Conservation (phyloP, 345 rosid genomes). For the Salix purpurea region DNA sequence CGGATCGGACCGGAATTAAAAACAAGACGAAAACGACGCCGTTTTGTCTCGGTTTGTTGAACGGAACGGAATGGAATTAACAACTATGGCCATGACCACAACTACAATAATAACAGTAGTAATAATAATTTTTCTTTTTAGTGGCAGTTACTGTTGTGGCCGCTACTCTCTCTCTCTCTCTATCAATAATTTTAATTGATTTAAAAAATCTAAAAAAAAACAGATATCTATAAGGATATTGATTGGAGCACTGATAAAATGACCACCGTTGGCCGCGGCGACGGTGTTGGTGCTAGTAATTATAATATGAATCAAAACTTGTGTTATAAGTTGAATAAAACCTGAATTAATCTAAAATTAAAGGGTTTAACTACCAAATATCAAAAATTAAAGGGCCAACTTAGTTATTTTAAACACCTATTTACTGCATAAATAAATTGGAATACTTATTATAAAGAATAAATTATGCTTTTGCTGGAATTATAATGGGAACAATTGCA, state of each 20-base stretch:
- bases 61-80: too few relatives aligned
- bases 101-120: neutral
- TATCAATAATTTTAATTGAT: too few relatives aligned
- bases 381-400: too few relatives aligned
- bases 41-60: too few relatives aligned
- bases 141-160: neutral
- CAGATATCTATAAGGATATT: conserved; percentile 15
- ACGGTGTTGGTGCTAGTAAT: conserved; percentile 35
- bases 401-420: too few relatives aligned
- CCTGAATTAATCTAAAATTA: too few relatives aligned
- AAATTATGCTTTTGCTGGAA: neutral
- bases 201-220: neutral
- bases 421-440: too few relatives aligned
- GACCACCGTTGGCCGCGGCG: conserved; percentile 18
- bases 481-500: neutral
- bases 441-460: neutral
- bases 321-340: too few relatives aligned
- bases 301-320: too few relatives aligned
- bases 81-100: conserved; percentile 6
- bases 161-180: neutral
- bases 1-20: too few relatives aligned
- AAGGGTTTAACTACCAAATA: too few relatives aligned
- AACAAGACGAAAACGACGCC: too few relatives aligned
- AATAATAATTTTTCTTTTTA: neutral
- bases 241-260: conserved; percentile 22